Evolutionary conservation across 371 early-diverging fungal genomes (phyloP), one percentile per base, ranked within the genome.

Genomic region (Mucor racemosus): DNA sequence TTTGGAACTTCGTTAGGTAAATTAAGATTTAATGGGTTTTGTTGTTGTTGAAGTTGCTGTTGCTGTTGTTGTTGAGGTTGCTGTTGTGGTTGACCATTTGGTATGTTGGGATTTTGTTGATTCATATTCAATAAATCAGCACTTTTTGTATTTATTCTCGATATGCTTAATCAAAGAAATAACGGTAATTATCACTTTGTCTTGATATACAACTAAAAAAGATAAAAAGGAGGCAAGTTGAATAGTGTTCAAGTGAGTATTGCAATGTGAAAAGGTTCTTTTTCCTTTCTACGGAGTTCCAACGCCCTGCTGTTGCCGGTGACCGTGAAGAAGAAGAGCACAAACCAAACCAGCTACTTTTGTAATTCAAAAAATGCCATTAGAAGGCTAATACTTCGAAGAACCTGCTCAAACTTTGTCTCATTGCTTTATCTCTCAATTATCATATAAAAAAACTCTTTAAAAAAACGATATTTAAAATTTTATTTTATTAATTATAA

Each of bases 61-160:
- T 61, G 57, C 11, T 56, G 56, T 7, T 50, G 59, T 3, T 50
- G 66, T 15, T 66, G 61, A 8, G 54, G 55, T 41, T 39, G 60
- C 5, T 60, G 66, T 11, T 63, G 46, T 38, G 44, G 64, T 39
- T 68, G 73, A 39, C 55, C 62, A 56, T 62, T 68, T 8, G 65
- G 62, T 59, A 73, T 73, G 34, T 73, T 73, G 7, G 69, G 65
- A 36, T 73, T 73, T 26, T 68, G 73, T 35, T 61, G 73, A 41
- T 73, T 73, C 73, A 73, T 21, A 21, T 21, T 8, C 21, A 13
- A 26, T 50, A 50, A 21, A 38, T 38, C 5, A 5, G 38, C 3
- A 26, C 38, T 38, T 9, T 11, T 7, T 38, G 38, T 38, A 9
- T 9, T 38, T 38, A 7, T 50, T 26, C 26, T 26, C 50, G 10